A percentile compares a stretch with the other conserved stretches of the same genome.
These are phyloP conservation scores for Trichodelitschia bisporula DNA, from an alignment of 495 filamentous ascomycete genomes.

Conservation along the genomic window DNA sequence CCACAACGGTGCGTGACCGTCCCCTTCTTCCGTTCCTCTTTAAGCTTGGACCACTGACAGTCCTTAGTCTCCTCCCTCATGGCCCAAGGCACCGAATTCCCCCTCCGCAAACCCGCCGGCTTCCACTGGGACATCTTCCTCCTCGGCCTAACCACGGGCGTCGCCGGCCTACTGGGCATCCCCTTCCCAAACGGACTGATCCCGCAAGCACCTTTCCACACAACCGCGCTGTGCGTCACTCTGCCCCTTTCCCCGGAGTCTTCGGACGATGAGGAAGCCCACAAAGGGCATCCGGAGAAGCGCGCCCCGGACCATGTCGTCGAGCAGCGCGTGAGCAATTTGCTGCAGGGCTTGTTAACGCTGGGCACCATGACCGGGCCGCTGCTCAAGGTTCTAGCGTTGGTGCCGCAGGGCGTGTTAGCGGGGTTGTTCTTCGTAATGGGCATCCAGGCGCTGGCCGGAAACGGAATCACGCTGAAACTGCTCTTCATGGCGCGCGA, in stretches of 20 bases:
- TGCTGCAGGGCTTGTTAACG: slow-evolving; percentile 60
- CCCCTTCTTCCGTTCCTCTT: too few relatives aligned
- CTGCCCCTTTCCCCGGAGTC: slow-evolving; percentile 13
- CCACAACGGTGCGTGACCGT: slow-evolving; percentile 20
- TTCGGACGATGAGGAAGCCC: slow-evolving; percentile 20
- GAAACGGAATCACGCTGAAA: slow-evolving; percentile 65
- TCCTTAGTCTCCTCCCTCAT: slow-evolving; percentile 54
- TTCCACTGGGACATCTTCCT: slow-evolving; percentile 31
- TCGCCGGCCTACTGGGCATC: slow-evolving; percentile 65
- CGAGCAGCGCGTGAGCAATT: slow-evolving; percentile 74
- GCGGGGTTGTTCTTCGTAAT: slow-evolving; percentile 90
- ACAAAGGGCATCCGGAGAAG: slow-evolving; percentile 33
- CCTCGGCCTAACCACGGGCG: slow-evolving; percentile 63
- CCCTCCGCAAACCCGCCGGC: slow-evolving; percentile 57
- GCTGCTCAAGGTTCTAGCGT: slow-evolving; percentile 53
- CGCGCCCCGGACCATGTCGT: slow-evolving; percentile 40
- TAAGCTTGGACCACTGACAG: too few relatives aligned
- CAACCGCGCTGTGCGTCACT: slow-evolving; percentile 31
- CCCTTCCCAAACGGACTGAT: slow-evolving; percentile 75
- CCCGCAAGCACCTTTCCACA: slow-evolving; percentile 78
- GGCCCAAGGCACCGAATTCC: slow-evolving; percentile 81
- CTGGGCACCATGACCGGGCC: slow-evolving; percentile 78
- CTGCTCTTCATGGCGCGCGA: slow-evolving; percentile 54
- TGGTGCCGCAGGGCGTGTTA: slow-evolving; percentile 72
- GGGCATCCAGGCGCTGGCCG: slow-evolving; percentile 21